Percentiles rank a stretch among this genome's conserved stretches.
Evolutionary conservation across 2,329 filamentous ascomycete species (phyloP).

Genomic region (Claviceps sp.): DNA sequence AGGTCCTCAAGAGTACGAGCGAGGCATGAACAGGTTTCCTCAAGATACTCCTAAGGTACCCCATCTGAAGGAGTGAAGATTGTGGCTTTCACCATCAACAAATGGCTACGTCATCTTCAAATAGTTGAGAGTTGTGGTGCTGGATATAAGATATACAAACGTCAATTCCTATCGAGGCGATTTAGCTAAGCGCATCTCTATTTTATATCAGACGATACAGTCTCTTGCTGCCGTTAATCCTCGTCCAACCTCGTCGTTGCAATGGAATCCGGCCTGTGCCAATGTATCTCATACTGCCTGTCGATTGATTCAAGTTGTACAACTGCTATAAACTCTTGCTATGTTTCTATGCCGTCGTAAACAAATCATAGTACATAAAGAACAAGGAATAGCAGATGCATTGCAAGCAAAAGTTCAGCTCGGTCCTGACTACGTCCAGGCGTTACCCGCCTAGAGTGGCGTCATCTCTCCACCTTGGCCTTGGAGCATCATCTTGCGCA

Average conservation of each 20-base stretch:
- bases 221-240: neutral
- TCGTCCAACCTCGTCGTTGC: neutral
- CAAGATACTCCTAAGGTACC: no score
- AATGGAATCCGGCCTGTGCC: neutral
- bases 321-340: neutral
- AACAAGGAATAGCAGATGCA: neutral
- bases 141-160: no score
- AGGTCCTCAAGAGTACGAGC: no score
- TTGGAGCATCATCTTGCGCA: constrained; percentile 28
- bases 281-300: neutral
- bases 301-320: neutral
- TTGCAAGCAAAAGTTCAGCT: neutral
- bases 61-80: no score
- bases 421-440: neutral
- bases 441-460: constrained; percentile 19
- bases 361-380: neutral
- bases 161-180: no score
- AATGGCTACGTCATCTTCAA: no score
- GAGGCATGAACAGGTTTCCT: no score
- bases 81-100: no score
- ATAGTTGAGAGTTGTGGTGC: no score
- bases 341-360: neutral
- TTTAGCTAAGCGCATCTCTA: no score
- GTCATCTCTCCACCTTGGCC: constrained; percentile 22
- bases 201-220: neutral